Base-by-base conservation (phyloP, 176 grass and related monocot species). In the Guadua angustifolia region DNA sequence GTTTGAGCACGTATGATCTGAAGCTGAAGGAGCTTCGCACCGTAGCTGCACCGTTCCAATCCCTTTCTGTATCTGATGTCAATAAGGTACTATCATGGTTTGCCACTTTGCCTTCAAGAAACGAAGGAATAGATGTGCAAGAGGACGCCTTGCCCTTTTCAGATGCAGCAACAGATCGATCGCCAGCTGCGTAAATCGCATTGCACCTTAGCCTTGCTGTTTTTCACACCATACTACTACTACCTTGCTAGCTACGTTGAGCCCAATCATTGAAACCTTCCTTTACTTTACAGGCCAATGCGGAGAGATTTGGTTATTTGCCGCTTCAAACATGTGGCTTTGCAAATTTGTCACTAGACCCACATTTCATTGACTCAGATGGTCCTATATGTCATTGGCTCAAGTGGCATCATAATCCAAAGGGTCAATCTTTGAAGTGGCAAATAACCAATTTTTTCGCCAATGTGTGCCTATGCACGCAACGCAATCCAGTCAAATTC, bases 161-260 rank as follows among this genome's bases (percentile, higher is more conserved):
- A 57, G 22, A 35, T 12, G 19, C 61, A 68, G 70, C 14, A 6
- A n/a, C 25, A 58, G 69, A 87, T 44, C 50, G 36, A 56, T 68
- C 1, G 22, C n/a, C 57, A 79, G 49, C 43, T n/a, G 66, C 44
- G 46, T 47, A 32, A 22, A 81, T 45, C 70, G 56, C 24, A n/a
- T 56, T 69, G 80, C 45, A 57, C 18, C 69, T 49, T 42, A 57
- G 61, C n/a, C 46, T 46, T 57, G 59, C 13, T 86, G 57, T 86
- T 65, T 44, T 53, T 62, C 16, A 52, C 56, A 79, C 14, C 25
- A 40, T 18, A 19, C 67, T 42, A 26, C 58, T 35, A 8, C 32
- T 26, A 80, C 49, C 60, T 57, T 66, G 74, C 13, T 22, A 58
- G 40, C 40, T 42, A 25, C 51, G 57, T 21, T 61, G 21, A 58